A percentile compares a stretch with the other conserved stretches of the same genome.
phyloP scores from a whole-genome alignment of 1,139 yeast species.

The Lodderomyces theae region DNA sequence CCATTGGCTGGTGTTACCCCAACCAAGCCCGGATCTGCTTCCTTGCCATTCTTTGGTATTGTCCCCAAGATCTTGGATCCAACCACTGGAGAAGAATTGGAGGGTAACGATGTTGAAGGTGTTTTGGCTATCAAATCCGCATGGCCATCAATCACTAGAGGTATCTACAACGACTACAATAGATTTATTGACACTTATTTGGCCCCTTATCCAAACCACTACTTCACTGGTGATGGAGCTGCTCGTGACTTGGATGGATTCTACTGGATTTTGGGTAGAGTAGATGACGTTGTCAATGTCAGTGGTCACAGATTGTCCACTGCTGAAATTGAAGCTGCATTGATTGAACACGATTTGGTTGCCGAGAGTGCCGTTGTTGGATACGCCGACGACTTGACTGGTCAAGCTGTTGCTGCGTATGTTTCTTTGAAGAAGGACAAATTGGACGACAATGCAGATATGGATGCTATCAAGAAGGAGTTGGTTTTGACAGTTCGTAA shows the following conservation, averaged over 20 bases:
- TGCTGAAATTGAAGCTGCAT: constrained; percentile 79
- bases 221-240: constrained; percentile 82
- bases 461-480: constrained; percentile 62
- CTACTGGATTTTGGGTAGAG: constrained; percentile 79
- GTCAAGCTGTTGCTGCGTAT: constrained; percentile 81
- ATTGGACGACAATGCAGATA: constrained; percentile 28
- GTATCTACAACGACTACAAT: constrained; percentile 68
- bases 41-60: constrained; percentile 75
- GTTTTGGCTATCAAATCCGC: constrained; percentile 66
- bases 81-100: constrained; percentile 63
- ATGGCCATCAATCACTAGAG: constrained; percentile 81
- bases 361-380: constrained; percentile 83
- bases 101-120: constrained; percentile 67
- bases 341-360: constrained; percentile 65
- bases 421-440: constrained; percentile 58
- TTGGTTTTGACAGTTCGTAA: constrained; percentile 69
- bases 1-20: constrained; percentile 74
- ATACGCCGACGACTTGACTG: constrained; percentile 75
- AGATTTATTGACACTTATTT: constrained; percentile 70
- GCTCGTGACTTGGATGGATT: constrained; percentile 76
- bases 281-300: constrained; percentile 79
- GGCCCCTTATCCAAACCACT: constrained; percentile 65
- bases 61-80: constrained; percentile 71
- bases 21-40: constrained; percentile 77
- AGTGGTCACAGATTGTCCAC: constrained; percentile 80